Conservation (phyloP, 495 filamentous ascomycete species). For the Hypoxylon cercidicola region DNA sequence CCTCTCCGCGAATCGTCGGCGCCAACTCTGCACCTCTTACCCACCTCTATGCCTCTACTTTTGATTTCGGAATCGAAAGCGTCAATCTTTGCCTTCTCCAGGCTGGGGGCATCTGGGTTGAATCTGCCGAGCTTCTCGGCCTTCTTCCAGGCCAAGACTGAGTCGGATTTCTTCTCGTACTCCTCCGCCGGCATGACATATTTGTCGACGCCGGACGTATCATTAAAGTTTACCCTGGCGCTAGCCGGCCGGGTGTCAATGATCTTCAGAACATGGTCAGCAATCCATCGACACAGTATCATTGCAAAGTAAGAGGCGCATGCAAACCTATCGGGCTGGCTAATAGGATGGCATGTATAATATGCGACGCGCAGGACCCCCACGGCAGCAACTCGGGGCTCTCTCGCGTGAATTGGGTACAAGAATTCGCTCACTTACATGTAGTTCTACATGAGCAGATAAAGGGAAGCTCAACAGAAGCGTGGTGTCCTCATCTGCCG, state of each 20-base stretch:
- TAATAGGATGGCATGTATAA: not conserved
- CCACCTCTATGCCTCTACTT: slow-evolving; percentile 70
- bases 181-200: slow-evolving; percentile 82
- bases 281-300: slow-evolving; percentile 12
- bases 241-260: slow-evolving; percentile 78
- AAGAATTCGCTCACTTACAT: slow-evolving; percentile 65
- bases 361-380: slow-evolving; percentile 5
- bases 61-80: slow-evolving; percentile 73
- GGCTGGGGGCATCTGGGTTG: slow-evolving; percentile 80
- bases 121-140: slow-evolving; percentile 92
- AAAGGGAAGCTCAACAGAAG: slow-evolving; percentile 71
- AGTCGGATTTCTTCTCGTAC: slow-evolving; percentile 85
- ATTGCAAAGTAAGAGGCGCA: slow-evolving; percentile 12
- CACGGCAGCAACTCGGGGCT: slow-evolving; percentile 10
- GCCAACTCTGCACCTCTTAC: slow-evolving; percentile 72
- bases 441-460: slow-evolving; percentile 76
- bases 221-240: slow-evolving; percentile 78
- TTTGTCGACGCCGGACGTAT: slow-evolving; percentile 82
- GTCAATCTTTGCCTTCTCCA: slow-evolving; percentile 74
- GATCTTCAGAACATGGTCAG: slow-evolving; percentile 64
- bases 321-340: slow-evolving; percentile 7
- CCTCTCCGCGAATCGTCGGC: slow-evolving; percentile 78
- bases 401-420: slow-evolving; percentile 10
- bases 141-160: slow-evolving; percentile 93
- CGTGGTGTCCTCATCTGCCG: slow-evolving; percentile 73